Base-by-base conservation (phyloP, 805 yeast species). In the Suhomyces tanzawaensis region DNA sequence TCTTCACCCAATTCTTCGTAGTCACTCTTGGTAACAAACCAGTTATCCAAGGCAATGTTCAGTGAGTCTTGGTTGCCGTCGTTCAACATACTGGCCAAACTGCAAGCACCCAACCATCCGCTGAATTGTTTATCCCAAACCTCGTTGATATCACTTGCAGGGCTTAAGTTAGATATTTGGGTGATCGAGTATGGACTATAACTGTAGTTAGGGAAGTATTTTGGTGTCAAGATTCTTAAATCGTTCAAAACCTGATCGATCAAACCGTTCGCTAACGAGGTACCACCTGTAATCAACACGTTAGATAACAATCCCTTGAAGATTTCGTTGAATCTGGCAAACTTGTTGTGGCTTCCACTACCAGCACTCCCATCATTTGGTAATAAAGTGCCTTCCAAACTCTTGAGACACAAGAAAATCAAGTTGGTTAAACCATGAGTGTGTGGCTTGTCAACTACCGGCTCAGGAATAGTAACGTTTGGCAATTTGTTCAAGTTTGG, bases 31-130 rank as follows among this genome's bases (percentile, higher is more conserved):
- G 82, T 71, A 24, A 82, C 66, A 62, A 81, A 82, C 66, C 76
- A 66, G 47, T 65, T 66, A 44, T 69, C 73, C 41, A 63, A 58
- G 37, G 72, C 74, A 34, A 66, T 61, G 35, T 57, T 60, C 34
- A 50, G 58, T 2, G 55, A 41, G 19, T 53, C 52, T 3, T 50
- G 49, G 13, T 52, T 58, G 21, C 45, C 49, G 26, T 71, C 80
- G 40, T 79, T 81, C 34, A 82, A 76, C 69, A 79, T 71, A 30
- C 76, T 72, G 11, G 84, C 79, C 47, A 82, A 69, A 45, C 80
- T 79, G 40, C 81, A 75, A 1, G 88, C 87, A n/a, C 89, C 89
- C 21, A 81, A 62, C 89, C 89, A 82, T 17, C 75, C 68, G 34
- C 82, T 77, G 46, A 69, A 75, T 45, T 71, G 76, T 44, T 81